Percentiles rank a stretch among this genome's conserved stretches.
Evolutionary conservation across 495 filamentous ascomycete species (phyloP).

Genomic region (Wilcoxina mikolae): DNA sequence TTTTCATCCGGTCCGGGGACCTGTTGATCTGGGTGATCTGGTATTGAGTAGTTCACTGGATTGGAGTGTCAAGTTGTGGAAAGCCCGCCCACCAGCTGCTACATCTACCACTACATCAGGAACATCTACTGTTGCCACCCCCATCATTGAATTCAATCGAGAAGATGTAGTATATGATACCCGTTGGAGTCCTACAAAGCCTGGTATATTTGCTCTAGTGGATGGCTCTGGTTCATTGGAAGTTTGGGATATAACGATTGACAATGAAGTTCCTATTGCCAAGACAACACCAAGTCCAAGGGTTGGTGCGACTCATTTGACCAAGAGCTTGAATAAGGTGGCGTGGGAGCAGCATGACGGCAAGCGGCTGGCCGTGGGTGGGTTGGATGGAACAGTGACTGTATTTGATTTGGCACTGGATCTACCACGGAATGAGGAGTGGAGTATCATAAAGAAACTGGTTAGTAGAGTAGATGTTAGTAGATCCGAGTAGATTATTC

Average conservation of each 20-base stretch:
- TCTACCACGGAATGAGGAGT: constrained; percentile 71
- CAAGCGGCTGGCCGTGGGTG: constrained; percentile 69
- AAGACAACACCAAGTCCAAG: constrained; percentile 52
- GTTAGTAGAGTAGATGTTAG: constrained; percentile 58
- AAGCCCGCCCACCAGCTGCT: constrained; percentile 62
- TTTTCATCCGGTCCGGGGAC: constrained; percentile 83
- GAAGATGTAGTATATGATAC: constrained; percentile 96
- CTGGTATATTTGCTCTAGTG: constrained; percentile 83
- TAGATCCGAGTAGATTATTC: no score
- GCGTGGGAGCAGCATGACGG: constrained; percentile 89
- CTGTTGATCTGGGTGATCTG: constrained; percentile 88
- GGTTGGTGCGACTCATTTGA: constrained; percentile 44
- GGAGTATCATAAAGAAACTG: constrained; percentile 77
- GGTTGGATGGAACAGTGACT: constrained; percentile 74
- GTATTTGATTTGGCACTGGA: constrained; percentile 88
- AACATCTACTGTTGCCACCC: constrained; percentile 39
- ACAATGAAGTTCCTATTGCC: constrained; percentile 78
- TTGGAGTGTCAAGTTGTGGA: constrained; percentile 97
- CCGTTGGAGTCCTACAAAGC: constrained; percentile 79
- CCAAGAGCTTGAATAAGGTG: constrained; percentile 75
- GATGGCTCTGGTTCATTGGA: constrained; percentile 89
- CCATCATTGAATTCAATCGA: constrained; percentile 73
- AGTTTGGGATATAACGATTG: constrained; percentile 84
- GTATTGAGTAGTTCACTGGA: constrained; percentile 75
- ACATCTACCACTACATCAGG: constrained; percentile 40